Percentiles rank a stretch among this genome's conserved stretches.
Evolutionary conservation across 2,329 filamentous ascomycete genomes (phyloP).

Genomic region (Juglanconis sp.): DNA sequence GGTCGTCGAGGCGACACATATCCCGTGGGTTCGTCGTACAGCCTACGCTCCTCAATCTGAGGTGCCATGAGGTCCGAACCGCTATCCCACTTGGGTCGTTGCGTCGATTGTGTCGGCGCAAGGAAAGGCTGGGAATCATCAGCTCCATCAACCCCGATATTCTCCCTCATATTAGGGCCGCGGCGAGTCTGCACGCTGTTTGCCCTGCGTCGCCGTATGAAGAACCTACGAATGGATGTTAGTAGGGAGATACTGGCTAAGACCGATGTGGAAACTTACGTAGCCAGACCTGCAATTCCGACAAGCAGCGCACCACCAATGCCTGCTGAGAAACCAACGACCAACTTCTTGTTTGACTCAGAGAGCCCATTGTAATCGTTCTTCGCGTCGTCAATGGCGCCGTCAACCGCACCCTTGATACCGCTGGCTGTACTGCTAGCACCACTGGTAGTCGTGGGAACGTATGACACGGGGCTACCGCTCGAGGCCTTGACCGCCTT

Average conservation of each 20-base stretch:
- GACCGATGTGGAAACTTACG: background rate
- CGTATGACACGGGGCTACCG: constrained; percentile 13
- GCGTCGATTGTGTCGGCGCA: background rate
- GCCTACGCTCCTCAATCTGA: background rate
- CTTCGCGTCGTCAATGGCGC: background rate
- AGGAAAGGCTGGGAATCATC: background rate
- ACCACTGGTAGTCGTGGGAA: background rate
- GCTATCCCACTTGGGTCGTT: background rate
- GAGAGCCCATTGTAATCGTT: constrained; percentile 1
- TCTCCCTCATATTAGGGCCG: background rate
- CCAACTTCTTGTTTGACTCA: constrained; percentile 14
- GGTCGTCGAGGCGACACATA: background rate
- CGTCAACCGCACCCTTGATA: background rate
- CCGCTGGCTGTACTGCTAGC: background rate
- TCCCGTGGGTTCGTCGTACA: background rate
- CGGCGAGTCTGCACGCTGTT: background rate
- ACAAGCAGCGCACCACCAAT: constrained; percentile 11
- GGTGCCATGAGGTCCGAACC: background rate
- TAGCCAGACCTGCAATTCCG: background rate
- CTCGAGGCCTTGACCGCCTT: constrained; percentile 20
- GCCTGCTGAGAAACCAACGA: constrained; percentile 12
- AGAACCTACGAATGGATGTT: background rate
- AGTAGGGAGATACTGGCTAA: background rate
- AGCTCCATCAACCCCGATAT: background rate
- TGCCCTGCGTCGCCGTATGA: background rate